phyloP scores from a whole-genome alignment of 768 basidiomycete species.

The Pleurotus sapidus region DNA sequence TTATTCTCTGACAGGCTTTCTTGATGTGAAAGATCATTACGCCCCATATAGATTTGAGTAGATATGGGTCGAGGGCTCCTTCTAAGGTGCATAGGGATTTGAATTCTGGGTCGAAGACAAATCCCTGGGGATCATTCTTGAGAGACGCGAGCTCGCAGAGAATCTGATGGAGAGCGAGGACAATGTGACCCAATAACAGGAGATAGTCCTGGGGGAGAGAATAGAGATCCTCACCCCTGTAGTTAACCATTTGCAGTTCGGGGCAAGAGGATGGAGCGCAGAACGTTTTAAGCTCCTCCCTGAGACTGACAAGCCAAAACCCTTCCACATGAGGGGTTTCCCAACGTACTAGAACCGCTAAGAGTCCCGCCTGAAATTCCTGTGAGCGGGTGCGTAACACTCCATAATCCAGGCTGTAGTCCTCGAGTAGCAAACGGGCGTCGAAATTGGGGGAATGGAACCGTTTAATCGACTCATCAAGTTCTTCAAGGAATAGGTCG shows the following conservation, averaged over 20 bases:
- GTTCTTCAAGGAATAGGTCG: neutral
- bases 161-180: neutral
- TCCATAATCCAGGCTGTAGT: neutral
- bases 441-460: neutral
- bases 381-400: neutral
- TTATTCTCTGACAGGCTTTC: neutral
- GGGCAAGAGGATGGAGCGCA: neutral
- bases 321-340: neutral
- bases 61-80: neutral
- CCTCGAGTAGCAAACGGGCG: neutral
- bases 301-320: neutral
- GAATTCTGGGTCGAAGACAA: neutral
- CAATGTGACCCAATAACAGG: neutral
- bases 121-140: neutral
- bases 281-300: neutral
- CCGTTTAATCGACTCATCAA: neutral
- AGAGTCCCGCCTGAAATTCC: neutral
- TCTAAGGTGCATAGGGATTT: neutral
- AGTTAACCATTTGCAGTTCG: neutral
- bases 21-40: neutral
- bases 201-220: neutral
- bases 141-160: neutral
- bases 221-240: neutral
- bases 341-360: neutral
- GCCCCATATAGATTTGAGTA: neutral